Percentiles rank a stretch among this genome's conserved stretches.
Conservation (phyloP, 441 rosid species). For the Breynia disticha region DNA sequence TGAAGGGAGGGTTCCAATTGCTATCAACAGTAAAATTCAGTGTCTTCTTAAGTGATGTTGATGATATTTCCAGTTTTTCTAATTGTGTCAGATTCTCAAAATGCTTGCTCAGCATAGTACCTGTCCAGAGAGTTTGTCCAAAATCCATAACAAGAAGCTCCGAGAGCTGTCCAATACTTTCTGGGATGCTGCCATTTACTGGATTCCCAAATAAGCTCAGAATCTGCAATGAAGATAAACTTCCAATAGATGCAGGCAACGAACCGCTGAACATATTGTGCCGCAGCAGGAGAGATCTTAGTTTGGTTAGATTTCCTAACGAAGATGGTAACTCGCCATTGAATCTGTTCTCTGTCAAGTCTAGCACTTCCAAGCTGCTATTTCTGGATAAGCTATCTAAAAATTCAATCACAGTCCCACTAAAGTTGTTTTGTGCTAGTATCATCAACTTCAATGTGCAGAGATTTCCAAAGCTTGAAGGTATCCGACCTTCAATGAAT, state of each 20-base stretch:
- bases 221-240: constrained; percentile 20
- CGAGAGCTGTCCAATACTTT: constrained; percentile 28
- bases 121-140: constrained; percentile 12
- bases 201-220: constrained; percentile 24
- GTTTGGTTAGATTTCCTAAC: constrained; percentile 25
- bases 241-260: constrained; percentile 24
- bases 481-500: not conserved
- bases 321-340: constrained; percentile 19
- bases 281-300: constrained; percentile 22
- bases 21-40: constrained; percentile 6
- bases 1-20: constrained; percentile 35
- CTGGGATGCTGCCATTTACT: constrained; percentile 25
- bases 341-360: constrained; percentile 13
- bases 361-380: constrained; percentile 25
- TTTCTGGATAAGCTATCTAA: constrained; percentile 23
- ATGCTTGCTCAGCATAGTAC: constrained; percentile 5
- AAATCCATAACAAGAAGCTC: constrained; percentile 24
- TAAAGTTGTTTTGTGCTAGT: constrained; percentile 6
- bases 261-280: constrained; percentile 28
- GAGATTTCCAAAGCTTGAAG: constrained; percentile 7
- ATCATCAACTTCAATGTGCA: constrained; percentile 7
- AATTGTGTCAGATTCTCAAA: constrained; percentile 4
- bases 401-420: constrained; percentile 23
- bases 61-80: constrained; percentile 5
- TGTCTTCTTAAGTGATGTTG: constrained; percentile 7